Conservation (phyloP, 495 filamentous ascomycete species). For the Podospora anserina region DNA sequence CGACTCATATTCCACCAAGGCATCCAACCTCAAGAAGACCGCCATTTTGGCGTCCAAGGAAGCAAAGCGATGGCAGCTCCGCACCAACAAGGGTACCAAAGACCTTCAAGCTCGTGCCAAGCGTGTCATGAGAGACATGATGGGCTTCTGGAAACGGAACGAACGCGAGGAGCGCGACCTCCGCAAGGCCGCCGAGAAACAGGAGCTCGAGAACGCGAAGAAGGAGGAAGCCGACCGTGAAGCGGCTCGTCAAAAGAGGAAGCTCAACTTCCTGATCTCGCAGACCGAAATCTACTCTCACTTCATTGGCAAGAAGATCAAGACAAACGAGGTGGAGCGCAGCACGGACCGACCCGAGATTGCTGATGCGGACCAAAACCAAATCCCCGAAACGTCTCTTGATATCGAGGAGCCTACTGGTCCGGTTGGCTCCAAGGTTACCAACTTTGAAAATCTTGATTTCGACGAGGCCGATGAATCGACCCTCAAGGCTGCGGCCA, state of each 20-base stretch:
- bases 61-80: conserved; percentile 92
- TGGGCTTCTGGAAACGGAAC: conserved; percentile 99
- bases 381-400: conserved; percentile 44
- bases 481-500: conserved; percentile 72
- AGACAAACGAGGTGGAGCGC: conserved; percentile 87
- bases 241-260: conserved; percentile 93
- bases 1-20: conserved; percentile 75
- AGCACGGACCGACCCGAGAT: conserved; percentile 77
- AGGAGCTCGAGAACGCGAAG: conserved; percentile 94
- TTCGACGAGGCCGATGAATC: conserved; percentile 95
- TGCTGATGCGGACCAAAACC: conserved; percentile 38
- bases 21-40: conserved; percentile 93
- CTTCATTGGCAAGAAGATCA: conserved; percentile 99
- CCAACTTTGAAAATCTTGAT: conserved; percentile 88
- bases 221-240: conserved; percentile 96
- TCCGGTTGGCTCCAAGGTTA: conserved; percentile 65
- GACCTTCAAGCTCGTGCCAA: conserved; percentile 96
- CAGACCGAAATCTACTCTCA: conserved; percentile 98
- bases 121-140: conserved; percentile 98
- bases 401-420: conserved; percentile 59
- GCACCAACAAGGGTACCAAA: conserved; percentile 97
- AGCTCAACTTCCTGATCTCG: conserved; percentile 98
- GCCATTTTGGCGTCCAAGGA: conserved; percentile 96
- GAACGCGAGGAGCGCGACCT: conserved; percentile 95
- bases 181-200: conserved; percentile 87